Evolutionary conservation across 495 filamentous ascomycete species (phyloP), one percentile per base, ranked within the genome.

Genomic region (Lasiosphaeris hirsuta): DNA sequence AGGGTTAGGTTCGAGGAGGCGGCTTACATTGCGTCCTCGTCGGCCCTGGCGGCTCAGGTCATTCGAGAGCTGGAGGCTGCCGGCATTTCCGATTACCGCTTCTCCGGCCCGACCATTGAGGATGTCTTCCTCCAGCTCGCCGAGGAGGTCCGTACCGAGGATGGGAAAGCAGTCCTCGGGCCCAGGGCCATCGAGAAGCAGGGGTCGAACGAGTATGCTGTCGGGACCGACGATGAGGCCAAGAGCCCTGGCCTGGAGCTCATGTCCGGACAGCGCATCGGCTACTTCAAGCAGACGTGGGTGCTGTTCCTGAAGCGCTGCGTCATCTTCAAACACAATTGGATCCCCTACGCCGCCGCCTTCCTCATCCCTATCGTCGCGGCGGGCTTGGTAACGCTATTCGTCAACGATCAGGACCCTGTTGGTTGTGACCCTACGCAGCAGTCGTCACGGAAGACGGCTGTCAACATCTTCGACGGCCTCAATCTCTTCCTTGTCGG

Each of bases 81-180:
- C 1, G 82, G 80, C 0, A 78, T 89, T 39, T 73, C 74, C 1
- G 86, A 92, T 35, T 92, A 91, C 67, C 84, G 87, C 46, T 85
- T 94, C 40, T 85, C 83, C 33, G 90, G 90, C 0, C 91, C 91
- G 3, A 93, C 88, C 0, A 92, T 96, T 57, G 90, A 92, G 65
- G 88, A 92, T 63, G 88, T 94, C 0, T 96, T 96, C 69, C 71
- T 95, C 54, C 88, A 89, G 56, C 79, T 95, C 35, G 90, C 90
- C 1, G 86, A 88, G 53, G 89, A 93, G 65, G 73, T 82, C 52
- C 66, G 68, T 44, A 67, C 67, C 5, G 76, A 81, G 58, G 57
- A 54, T 38, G 52, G 54, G 38, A 46, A 47, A 30, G 60, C 61
- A 64, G 55, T 50, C 50, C 19, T 38, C 37, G 54, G 43, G 34